These are phyloP conservation scores for Ceratobasidium papillatum DNA, from an alignment of 1,284 basidiomycete species.

Conservation along the genomic window DNA sequence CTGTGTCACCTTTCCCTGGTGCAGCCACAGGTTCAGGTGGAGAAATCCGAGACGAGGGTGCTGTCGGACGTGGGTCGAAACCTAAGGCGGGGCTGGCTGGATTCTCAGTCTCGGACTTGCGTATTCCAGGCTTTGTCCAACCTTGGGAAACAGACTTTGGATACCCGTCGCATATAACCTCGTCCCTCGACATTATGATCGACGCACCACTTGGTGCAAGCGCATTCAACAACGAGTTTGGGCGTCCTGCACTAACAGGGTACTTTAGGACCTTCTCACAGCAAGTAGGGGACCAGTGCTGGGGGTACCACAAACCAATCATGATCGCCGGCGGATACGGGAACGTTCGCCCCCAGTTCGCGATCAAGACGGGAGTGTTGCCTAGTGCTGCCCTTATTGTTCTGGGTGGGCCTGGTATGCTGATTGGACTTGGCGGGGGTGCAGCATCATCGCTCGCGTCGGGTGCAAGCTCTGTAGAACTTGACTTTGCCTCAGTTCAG, in stretches of 20 bases:
- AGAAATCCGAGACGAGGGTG: constrained; percentile 98
- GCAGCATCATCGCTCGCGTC: constrained; percentile 94
- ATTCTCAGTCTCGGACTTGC: constrained; percentile 94
- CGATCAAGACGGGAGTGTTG: constrained; percentile 77
- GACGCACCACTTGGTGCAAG: constrained; percentile 95
- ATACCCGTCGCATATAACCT: constrained; percentile 89
- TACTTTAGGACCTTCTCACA: constrained; percentile 93
- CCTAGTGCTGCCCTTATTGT: constrained; percentile 90
- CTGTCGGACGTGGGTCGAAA: constrained; percentile 92
- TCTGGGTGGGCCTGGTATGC: constrained; percentile 95
- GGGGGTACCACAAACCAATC: constrained; percentile 99
- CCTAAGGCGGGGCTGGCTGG: constrained; percentile 96
- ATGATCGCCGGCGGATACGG: constrained; percentile 99
- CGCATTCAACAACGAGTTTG: constrained; percentile 99
- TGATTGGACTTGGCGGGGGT: constrained; percentile 97
- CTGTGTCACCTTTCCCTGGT: constrained; percentile 96
- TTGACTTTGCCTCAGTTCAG: constrained; percentile 98
- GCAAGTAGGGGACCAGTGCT: constrained; percentile 71
- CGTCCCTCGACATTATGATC: constrained; percentile 95
- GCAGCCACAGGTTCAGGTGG: constrained; percentile 98
- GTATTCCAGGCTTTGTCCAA: constrained; percentile 86
- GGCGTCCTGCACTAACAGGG: constrained; percentile 84
- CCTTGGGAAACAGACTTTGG: constrained; percentile 96
- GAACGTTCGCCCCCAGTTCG: constrained; percentile 85
- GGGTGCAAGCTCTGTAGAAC: constrained; percentile 85